Evolutionary conservation across 768 basidiomycete species (phyloP).

Genomic region (Rossbeevera mucosa): DNA sequence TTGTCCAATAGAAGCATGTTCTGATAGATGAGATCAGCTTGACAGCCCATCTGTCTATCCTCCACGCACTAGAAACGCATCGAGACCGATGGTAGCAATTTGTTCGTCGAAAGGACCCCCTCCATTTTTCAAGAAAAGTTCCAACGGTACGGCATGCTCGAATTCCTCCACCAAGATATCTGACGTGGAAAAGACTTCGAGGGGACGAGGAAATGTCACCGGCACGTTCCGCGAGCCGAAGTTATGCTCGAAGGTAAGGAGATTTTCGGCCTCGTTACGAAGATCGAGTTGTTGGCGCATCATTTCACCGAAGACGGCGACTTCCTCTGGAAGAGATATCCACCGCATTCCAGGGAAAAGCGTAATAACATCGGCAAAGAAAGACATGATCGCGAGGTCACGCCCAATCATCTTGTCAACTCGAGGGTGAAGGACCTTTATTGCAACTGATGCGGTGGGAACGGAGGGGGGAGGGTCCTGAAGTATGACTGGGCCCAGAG

Average conservation of each 20-base stretch:
- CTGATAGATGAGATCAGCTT: conserved; percentile 35
- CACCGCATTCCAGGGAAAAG: conserved; percentile 91
- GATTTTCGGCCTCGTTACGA: conserved; percentile 83
- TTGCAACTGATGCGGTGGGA: conserved; percentile 84
- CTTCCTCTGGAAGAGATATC: conserved; percentile 94
- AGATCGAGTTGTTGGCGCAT: conserved; percentile 95
- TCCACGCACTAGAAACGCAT: conserved; percentile 82
- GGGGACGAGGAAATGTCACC: conserved; percentile 86
- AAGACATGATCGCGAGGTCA: conserved; percentile 91
- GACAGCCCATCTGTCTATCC: background rate
- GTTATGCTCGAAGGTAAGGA: conserved; percentile 79
- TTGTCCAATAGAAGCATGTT: conserved; percentile 98
- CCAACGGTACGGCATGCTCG: conserved; percentile 87
- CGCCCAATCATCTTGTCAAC: conserved; percentile 78
- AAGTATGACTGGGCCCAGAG: conserved; percentile 46
- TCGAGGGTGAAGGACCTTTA: conserved; percentile 92
- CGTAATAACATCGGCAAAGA: conserved; percentile 79
- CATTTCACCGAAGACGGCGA: conserved; percentile 90
- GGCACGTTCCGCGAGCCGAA: conserved; percentile 76
- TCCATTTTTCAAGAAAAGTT: conserved; percentile 81
- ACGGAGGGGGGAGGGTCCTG: conserved; percentile 62
- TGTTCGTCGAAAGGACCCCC: conserved; percentile 88
- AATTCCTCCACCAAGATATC: conserved; percentile 90
- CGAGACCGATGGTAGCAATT: conserved; percentile 87
- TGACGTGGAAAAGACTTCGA: conserved; percentile 73